Evolutionary conservation across 2,329 filamentous ascomycete species (phyloP), one percentile per base, ranked within the genome.

Genomic region (Aspergillus tubingensis): DNA sequence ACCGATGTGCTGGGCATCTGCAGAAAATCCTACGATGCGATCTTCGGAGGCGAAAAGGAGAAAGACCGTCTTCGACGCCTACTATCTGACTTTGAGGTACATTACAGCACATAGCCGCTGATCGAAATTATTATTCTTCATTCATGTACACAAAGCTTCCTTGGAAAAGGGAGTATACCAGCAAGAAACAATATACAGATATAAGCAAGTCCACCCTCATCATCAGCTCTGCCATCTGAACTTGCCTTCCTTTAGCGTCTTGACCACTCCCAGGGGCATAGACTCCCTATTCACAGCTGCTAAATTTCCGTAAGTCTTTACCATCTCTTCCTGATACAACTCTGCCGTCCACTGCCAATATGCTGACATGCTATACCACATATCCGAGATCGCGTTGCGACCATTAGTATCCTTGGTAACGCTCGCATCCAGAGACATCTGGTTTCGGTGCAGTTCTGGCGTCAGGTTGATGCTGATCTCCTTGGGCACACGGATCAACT

Each of bases 1-100:
- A 58, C 66, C 1, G 79, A 84, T 21, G 66, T 88, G 7, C 79
- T 86, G 58, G 72, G 73, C 0, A 74, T 94, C 19, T 86, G 85
- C n/a, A 81, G 83, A 52, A 83, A 84, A 61, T 83, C 84, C 0
- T 82, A 91, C 3, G 81, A 86, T 17, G 81, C 83, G 2, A 91
- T 91, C 27, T 94, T 95, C 67, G 85, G 83, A 0, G 83, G 82
- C 0, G 80, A 87, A 2, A 76, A 80, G 13, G 88, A 92, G 68
- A 90, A 75, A 54, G 32, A 65, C n/a, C 68, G 72, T 43, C 44
- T 77, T 19, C 50, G 58, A 21, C 47, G 41, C 5, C 61, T 71
- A 30, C 52, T 76, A 13, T 47, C 60, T 11, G 53, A 62, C 17
- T 75, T 73, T 57, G 63, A 67, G 54, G 53, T 50, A 6, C 39